phyloP scores from a whole-genome alignment of 352 stramenopile genomes.

The Phytopythium chamaehyphon region DNA sequence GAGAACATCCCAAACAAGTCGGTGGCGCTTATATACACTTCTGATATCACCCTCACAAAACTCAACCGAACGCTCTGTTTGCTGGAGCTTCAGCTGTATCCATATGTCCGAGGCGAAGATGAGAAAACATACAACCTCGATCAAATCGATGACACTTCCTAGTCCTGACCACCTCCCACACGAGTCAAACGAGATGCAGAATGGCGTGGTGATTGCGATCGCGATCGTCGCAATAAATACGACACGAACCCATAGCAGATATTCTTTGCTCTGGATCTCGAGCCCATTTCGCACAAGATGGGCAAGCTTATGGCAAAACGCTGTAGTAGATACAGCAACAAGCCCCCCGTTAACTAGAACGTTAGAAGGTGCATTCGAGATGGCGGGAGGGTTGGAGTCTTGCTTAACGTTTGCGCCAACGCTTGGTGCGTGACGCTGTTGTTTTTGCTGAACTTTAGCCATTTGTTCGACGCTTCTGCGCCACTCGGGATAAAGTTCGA shows the following conservation, averaged over 20 bases:
- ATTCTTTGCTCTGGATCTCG: constrained; percentile 30
- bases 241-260: constrained; percentile 40
- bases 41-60: constrained; percentile 46
- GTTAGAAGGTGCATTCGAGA: neutral
- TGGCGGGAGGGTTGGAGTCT: neutral
- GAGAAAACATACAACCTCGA: constrained; percentile 33
- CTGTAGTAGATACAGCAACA: neutral
- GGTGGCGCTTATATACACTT: constrained; percentile 32
- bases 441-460: constrained; percentile 31
- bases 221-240: constrained; percentile 32
- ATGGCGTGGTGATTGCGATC: constrained; percentile 41
- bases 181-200: constrained; percentile 43
- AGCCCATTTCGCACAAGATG: constrained; percentile 11
- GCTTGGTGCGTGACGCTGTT: constrained; percentile 3
- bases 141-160: constrained; percentile 17
- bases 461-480: constrained; percentile 42
- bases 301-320: neutral
- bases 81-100: constrained; percentile 48
- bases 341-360: too few species aligned
- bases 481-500: constrained; percentile 49
- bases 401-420: neutral
- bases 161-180: constrained; percentile 30
- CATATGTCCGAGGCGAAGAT: constrained; percentile 46
- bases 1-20: constrained; percentile 41
- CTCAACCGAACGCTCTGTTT: constrained; percentile 39